A percentile compares a stretch with the other conserved stretches of the same genome.
Conservation (phyloP, 2,329 filamentous ascomycete genomes). For the Diaporthe caulivora region DNA sequence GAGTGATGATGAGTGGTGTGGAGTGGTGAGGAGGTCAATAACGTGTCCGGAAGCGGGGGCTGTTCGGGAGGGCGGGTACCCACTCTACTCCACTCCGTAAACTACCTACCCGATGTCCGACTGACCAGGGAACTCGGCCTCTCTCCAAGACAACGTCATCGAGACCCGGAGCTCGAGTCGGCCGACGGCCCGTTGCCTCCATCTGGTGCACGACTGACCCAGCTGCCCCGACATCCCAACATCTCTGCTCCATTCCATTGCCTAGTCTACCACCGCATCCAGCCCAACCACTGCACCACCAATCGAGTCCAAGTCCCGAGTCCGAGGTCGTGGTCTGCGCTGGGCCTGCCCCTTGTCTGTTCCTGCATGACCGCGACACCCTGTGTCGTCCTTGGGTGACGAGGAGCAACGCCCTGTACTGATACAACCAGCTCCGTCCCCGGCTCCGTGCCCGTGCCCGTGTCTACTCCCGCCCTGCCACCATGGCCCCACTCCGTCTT, state of each 20-base stretch:
- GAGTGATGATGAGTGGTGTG: no score
- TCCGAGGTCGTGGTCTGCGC: not conserved
- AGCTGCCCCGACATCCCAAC: not conserved
- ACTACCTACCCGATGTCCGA: no score
- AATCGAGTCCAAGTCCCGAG: not conserved
- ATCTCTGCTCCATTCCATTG: constrained; percentile 1
- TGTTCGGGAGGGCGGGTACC: no score
- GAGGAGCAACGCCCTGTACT: constrained; percentile 6
- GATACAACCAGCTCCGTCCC: not conserved
- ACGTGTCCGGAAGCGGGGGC: no score
- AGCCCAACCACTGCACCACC: not conserved
- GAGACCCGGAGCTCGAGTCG: constrained; percentile 13
- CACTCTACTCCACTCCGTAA: no score
- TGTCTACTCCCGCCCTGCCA: not conserved
- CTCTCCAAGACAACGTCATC: constrained; percentile 20
- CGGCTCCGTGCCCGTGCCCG: no score
- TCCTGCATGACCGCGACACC: constrained; percentile 8
- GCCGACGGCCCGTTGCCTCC: not conserved
- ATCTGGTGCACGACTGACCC: not conserved
- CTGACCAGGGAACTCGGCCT: not conserved
- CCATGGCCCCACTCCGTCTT: constrained; percentile 81
- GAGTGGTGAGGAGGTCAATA: no score
- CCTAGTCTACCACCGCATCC: not conserved
- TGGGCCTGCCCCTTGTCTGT: not conserved
- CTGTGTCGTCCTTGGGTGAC: not conserved